phyloP scores from a whole-genome alignment of 768 basidiomycete species.

The Mycena filopes region DNA sequence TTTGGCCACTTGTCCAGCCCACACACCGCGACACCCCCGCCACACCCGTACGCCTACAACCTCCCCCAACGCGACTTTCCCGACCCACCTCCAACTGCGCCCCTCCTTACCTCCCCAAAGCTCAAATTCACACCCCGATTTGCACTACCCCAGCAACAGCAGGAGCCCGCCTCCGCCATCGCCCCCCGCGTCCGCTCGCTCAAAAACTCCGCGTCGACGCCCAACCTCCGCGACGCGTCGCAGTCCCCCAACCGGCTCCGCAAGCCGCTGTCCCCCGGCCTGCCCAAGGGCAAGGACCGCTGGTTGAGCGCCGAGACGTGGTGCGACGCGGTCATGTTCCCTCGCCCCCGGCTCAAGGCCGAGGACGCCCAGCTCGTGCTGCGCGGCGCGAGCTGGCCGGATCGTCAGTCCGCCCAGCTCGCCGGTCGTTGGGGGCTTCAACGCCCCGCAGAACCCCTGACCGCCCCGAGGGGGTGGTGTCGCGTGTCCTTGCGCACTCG shows the following conservation, averaged over 20 bases:
- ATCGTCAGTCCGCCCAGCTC: conserved; percentile 63
- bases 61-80: conserved; percentile 34
- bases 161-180: conserved; percentile 4
- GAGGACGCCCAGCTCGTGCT: conserved; percentile 41
- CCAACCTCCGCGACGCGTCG: conserved; percentile 59
- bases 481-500: conserved; percentile 63
- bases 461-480: conserved; percentile 46
- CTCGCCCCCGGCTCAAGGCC: conserved; percentile 75
- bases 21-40: conserved; percentile 39
- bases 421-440: conserved; percentile 45
- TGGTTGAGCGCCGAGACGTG: conserved; percentile 83
- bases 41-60: conserved; percentile 64
- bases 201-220: conserved; percentile 72
- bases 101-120: conserved; percentile 41
- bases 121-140: conserved; percentile 36
- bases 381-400: conserved; percentile 38
- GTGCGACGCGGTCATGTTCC: conserved; percentile 84
- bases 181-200: conserved; percentile 42
- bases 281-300: conserved; percentile 61
- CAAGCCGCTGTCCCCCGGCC: conserved; percentile 36
- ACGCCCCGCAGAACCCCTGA: conserved; percentile 26
- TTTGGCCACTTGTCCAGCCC: conserved; percentile 26
- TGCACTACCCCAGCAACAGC: conserved; percentile 20
- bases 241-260: conserved; percentile 24
- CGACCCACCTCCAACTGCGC: conserved; percentile 39